Evolutionary conservation across 768 basidiomycete species (phyloP).

Genomic region (Boletus subcaerulescens): DNA sequence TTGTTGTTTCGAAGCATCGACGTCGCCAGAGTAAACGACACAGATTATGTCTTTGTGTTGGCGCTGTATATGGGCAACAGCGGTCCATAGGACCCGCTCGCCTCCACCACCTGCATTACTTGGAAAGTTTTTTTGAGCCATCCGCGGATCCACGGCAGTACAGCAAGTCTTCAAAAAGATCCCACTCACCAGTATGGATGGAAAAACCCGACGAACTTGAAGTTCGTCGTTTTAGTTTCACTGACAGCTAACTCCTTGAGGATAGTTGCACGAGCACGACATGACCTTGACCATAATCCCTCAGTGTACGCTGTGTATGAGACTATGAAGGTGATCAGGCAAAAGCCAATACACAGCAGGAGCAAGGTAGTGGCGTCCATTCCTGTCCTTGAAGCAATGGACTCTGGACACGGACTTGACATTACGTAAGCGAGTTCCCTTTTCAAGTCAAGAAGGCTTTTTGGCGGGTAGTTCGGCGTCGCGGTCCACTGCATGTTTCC

Average conservation of each 20-base stretch:
- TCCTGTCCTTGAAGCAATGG: background rate
- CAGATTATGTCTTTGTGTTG: conserved; percentile 61
- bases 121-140: conserved; percentile 35
- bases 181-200: conserved; percentile 89
- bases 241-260: conserved; percentile 17
- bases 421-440: no score
- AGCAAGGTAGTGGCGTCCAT: conserved; percentile 14
- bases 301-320: conserved; percentile 26
- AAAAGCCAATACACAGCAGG: conserved; percentile 16
- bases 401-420: no score
- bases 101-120: conserved; percentile 98
- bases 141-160: background rate
- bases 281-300: conserved; percentile 20
- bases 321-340: conserved; percentile 11
- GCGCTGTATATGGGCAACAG: conserved; percentile 72
- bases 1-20: conserved; percentile 70
- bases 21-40: conserved; percentile 89
- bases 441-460: no score
- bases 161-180: background rate
- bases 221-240: background rate
- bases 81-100: conserved; percentile 93
- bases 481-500: no score
- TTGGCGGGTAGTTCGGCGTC: no score
- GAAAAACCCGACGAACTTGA: conserved; percentile 74
- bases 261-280: conserved; percentile 17